A percentile compares a stretch with the other conserved stretches of the same genome.
Conservation (phyloP, 73 alveolate genomes). For the Paramecium sonneborni region DNA sequence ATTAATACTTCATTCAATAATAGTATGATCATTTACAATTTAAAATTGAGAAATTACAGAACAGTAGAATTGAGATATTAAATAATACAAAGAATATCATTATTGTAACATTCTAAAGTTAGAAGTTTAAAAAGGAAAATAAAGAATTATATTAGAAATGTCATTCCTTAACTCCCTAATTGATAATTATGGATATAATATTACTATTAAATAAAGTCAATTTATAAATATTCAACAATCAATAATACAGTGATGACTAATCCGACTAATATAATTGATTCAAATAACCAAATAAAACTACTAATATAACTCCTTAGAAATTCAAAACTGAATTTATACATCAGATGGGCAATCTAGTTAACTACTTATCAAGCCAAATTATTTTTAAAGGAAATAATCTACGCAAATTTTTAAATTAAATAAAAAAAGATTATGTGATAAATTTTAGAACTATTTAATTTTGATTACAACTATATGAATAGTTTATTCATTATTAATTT, state of each 20-base stretch:
- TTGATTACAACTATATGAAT: not conserved
- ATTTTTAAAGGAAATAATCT: conserved; percentile 3
- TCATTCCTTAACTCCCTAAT: conserved; percentile 11
- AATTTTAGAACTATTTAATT: not conserved
- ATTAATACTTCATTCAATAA: not conserved
- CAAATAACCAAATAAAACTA: not conserved
- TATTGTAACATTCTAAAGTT: not conserved
- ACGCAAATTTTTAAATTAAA: not conserved
- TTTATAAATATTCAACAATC: not conserved
- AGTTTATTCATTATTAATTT: not conserved
- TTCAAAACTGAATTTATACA: not conserved
- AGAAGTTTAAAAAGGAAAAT: conserved; percentile 43
- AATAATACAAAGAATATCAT: not conserved
- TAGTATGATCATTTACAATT: not conserved
- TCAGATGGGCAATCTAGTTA: not conserved
- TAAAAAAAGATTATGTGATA: not conserved
- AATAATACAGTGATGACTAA: not conserved
- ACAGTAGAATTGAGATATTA: not conserved
- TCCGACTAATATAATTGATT: not conserved
- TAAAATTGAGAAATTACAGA: conserved; percentile 7
- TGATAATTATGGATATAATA: not conserved
- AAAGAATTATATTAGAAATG: conserved; percentile 6
- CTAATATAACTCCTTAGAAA: not conserved
- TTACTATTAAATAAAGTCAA: not conserved
- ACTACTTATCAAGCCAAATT: not conserved